Conservation (phyloP, 257 asterid genomes). For the Nicotiana sylvestris region DNA sequence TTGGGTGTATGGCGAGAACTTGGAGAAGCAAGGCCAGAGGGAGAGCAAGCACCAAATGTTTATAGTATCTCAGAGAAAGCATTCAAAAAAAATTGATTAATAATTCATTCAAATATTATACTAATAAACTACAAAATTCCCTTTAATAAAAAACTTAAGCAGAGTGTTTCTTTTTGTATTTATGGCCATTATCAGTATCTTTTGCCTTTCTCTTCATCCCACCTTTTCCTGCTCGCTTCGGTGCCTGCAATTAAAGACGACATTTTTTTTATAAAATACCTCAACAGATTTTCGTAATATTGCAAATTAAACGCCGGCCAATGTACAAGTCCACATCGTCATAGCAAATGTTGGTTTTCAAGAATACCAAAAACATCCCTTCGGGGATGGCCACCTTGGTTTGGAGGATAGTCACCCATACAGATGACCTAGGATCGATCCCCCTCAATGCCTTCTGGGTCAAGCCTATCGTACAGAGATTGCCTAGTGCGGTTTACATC, state of each 20-base stretch:
- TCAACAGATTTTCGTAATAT: background rate
- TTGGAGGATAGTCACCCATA: too few species aligned
- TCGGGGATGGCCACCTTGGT: too few species aligned
- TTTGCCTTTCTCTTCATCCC: slow-evolving; percentile 61
- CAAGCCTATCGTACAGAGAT: too few species aligned
- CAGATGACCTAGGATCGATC: too few species aligned
- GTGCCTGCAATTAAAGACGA: slow-evolving; percentile 40
- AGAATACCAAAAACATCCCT: background rate
- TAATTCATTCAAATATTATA: background rate
- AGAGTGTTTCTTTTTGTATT: slow-evolving; percentile 27
- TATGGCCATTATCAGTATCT: slow-evolving; percentile 32
- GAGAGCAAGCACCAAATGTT: background rate
- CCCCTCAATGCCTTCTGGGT: too few species aligned
- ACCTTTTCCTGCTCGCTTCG: slow-evolving; percentile 42
- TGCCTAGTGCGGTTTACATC: too few species aligned
- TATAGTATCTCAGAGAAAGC: background rate
- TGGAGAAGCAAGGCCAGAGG: background rate
- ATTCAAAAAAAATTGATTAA: background rate
- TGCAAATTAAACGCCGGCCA: background rate
- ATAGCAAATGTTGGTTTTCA: background rate
- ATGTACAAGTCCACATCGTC: background rate
- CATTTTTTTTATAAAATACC: slow-evolving; percentile 2
- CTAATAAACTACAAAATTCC: background rate
- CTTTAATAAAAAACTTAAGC: background rate
- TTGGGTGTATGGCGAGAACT: background rate